phyloP scores from a whole-genome alignment of 331 rosid species.

The Quercus lobata region DNA sequence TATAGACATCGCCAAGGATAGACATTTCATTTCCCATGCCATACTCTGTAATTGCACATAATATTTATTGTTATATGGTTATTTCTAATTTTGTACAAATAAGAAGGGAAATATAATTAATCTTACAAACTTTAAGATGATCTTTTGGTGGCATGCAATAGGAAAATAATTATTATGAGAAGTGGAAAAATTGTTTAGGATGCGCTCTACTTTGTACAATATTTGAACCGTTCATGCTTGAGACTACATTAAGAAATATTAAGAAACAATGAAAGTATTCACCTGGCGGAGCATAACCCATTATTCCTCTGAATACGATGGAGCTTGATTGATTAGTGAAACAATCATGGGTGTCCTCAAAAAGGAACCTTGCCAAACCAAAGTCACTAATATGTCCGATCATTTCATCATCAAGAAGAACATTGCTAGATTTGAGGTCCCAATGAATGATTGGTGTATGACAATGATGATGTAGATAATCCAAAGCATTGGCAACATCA shows the following conservation, averaged over 20 bases:
- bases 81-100: too few species aligned
- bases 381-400: conserved; percentile 58
- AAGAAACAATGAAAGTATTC: conserved; percentile 13
- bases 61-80: too few species aligned
- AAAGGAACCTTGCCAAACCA: conserved; percentile 49
- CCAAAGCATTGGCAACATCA: conserved; percentile 48
- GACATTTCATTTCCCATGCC: too few species aligned
- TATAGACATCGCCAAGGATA: too few species aligned
- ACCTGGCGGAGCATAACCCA: conserved; percentile 46
- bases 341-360: conserved; percentile 21
- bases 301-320: conserved; percentile 35
- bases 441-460: conserved; percentile 50
- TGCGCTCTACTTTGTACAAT: too few species aligned
- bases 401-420: conserved; percentile 49
- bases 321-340: conserved; percentile 9
- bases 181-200: background rate
- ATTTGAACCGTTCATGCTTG: too few species aligned
- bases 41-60: too few species aligned
- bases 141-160: too few species aligned
- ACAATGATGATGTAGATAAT: conserved; percentile 41
- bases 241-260: too few species aligned
- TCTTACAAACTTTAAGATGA: too few species aligned
- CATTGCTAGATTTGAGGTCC: conserved; percentile 55
- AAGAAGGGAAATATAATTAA: too few species aligned
- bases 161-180: too few species aligned